Evolutionary conservation across 2,329 filamentous ascomycete genomes (phyloP).

Genomic region (Cladosporium sp.): DNA sequence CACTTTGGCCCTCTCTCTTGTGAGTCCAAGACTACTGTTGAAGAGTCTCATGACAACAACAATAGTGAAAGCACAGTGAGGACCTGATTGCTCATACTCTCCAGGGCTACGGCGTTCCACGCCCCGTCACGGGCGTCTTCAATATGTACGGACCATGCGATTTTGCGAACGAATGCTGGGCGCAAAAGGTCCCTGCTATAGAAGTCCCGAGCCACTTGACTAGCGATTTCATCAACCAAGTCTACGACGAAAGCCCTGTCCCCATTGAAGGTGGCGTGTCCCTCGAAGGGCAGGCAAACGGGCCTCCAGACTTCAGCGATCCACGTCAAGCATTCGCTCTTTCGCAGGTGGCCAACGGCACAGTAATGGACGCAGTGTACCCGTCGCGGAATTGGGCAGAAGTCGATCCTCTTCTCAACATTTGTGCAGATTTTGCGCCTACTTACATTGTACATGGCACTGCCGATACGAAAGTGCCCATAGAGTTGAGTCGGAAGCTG

Average conservation of each 20-base stretch:
- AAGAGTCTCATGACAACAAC: neutral
- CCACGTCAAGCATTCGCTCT: slow-evolving; percentile 7
- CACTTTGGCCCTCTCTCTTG: neutral
- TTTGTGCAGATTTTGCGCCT: neutral
- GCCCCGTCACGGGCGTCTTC: neutral
- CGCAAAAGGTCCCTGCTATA: neutral
- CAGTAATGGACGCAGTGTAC: neutral
- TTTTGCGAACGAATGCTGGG: neutral
- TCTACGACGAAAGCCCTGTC: neutral
- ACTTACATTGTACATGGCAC: neutral
- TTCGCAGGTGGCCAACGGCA: neutral
- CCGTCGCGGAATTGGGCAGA: neutral
- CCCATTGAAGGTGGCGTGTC: slow-evolving; percentile 2
- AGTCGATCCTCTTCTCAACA: neutral
- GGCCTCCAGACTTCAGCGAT: slow-evolving; percentile 12
- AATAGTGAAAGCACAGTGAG: neutral
- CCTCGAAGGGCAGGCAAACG: slow-evolving; percentile 11
- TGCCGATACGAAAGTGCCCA: neutral
- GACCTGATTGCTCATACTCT: neutral
- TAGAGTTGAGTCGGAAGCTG: neutral
- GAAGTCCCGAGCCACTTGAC: neutral
- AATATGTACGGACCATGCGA: neutral
- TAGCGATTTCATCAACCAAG: neutral
- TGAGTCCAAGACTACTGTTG: neutral
- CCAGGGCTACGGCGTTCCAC: neutral